Conservation (phyloP, 2,329 filamentous ascomycete species). For the Aspergillus udagawae region DNA sequence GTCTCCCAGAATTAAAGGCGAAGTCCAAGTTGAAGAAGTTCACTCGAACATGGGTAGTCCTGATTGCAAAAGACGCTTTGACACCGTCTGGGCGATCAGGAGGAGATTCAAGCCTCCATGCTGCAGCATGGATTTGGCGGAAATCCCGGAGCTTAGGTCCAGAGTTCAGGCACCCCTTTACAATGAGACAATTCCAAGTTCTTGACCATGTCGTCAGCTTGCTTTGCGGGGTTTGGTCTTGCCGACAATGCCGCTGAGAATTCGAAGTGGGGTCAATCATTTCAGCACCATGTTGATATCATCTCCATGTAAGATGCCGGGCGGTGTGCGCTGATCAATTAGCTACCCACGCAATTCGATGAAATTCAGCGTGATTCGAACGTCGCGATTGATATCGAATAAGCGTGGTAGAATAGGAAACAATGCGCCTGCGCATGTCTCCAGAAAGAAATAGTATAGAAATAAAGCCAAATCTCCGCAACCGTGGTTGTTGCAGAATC, state of each 20-base stretch:
- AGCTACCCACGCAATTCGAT: conserved; percentile 8
- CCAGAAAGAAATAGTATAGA: conserved; percentile 13
- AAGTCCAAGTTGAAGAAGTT: background rate
- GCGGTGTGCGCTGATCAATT: conserved; percentile 8
- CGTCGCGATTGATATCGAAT: conserved; percentile 10
- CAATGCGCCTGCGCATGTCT: conserved; percentile 16
- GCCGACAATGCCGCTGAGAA: background rate
- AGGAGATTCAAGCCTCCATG: conserved; percentile 1
- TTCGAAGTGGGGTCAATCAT: background rate
- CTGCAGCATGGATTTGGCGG: background rate
- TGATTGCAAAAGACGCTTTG: conserved; percentile 3
- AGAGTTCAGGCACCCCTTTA: background rate
- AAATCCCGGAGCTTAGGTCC: background rate
- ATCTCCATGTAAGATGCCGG: background rate
- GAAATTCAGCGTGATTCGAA: conserved; percentile 1
- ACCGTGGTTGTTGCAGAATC: background rate
- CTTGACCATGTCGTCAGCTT: background rate
- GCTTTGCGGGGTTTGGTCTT: background rate
- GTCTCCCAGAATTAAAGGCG: background rate
- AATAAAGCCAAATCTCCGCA: background rate
- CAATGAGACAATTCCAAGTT: background rate
- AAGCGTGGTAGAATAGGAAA: conserved; percentile 12
- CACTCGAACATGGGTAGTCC: background rate
- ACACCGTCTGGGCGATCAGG: conserved; percentile 7
- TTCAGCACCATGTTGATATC: background rate